Base-by-base conservation (phyloP, 768 basidiomycete species). In the Harrya chromipes region DNA sequence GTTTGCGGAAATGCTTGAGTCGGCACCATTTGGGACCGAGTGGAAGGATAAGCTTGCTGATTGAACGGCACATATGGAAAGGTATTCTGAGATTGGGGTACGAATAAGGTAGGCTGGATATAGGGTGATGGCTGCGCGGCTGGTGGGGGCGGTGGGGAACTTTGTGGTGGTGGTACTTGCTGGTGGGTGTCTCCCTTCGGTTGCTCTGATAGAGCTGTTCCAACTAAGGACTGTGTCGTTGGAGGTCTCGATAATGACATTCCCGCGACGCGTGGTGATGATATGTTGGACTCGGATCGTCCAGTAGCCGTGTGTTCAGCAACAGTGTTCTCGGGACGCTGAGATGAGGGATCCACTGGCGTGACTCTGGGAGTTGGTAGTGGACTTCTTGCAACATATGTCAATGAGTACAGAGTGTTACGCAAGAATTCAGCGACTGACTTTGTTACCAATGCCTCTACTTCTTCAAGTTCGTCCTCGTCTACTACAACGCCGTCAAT, bases 331-430 rank as follows among this genome's bases (percentile, higher is more conserved):
- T 42, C 41, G n/a, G 39, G 43, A 39, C 38, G 47, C 17, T 55
- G 62, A n/a, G 57, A 46, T 3, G 53, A 29, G 17, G 57, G 50
- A 34, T 72, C 72, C 12, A 73, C 68, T 14, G 83, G 82, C 13
- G 81, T 83, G 14, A 74, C 71, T 23, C 83, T 73, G 16, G 84
- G 84, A 4, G 83, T 85, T 27, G 83, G 83, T 46, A 85, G 62
- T 46, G 78, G 74, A 58, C 79, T 81, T 79, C 78, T 82, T 77
- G 63, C 60, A 41, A 55, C 44, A 21, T 20, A 36, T 13, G 31
- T 4, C 13, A 33, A 56, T 67, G 53, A 63, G 45, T 46, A 47
- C 40, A 48, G 20, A 52, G 43, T 54, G 48, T 29, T 26, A 21
- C 24, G 43, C 36, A 47, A 43, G 49, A 50, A 47, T 50, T 42